Conservation (phyloP, 192 early-diverging fungal species). For the Allomyces arbusculus region DNA sequence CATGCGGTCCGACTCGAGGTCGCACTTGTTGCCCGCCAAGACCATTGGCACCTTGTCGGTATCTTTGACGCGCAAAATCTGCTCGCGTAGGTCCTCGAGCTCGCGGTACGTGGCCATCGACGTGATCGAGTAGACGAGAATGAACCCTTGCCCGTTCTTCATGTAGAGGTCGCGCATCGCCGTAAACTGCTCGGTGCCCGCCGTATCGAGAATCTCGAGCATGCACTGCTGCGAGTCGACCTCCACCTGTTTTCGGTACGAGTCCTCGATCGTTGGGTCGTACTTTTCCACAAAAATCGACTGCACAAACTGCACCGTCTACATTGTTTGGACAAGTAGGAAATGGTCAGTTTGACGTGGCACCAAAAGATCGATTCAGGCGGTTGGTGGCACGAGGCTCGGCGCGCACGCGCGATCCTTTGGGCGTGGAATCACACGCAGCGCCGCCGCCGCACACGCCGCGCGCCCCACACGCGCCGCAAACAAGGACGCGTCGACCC, state of each 20-base stretch:
- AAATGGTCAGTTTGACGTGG: conserved; percentile 8
- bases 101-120: conserved; percentile 44
- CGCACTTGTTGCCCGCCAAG: conserved; percentile 39
- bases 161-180: conserved; percentile 49
- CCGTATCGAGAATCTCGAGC: conserved; percentile 91
- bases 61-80: conserved; percentile 40
- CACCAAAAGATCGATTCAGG: conserved; percentile 25
- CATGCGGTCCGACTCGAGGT: conserved; percentile 33
- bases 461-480: conserved; percentile 2
- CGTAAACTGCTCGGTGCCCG: conserved; percentile 59
- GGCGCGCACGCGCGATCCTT: neutral
- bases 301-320: conserved; percentile 43
- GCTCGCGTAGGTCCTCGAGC: conserved; percentile 35
- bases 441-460: neutral
- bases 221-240: conserved; percentile 94
- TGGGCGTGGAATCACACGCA: neutral
- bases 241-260: conserved; percentile 90
- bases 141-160: conserved; percentile 48
- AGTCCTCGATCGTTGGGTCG: conserved; percentile 97
- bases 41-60: conserved; percentile 44
- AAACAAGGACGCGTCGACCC: neutral
- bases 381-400: neutral
- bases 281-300: conserved; percentile 56
- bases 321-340: neutral
- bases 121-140: conserved; percentile 40